A percentile compares a stretch with the other conserved stretches of the same genome.
Conservation (phyloP, 768 basidiomycete genomes). For the Russula sp. region DNA sequence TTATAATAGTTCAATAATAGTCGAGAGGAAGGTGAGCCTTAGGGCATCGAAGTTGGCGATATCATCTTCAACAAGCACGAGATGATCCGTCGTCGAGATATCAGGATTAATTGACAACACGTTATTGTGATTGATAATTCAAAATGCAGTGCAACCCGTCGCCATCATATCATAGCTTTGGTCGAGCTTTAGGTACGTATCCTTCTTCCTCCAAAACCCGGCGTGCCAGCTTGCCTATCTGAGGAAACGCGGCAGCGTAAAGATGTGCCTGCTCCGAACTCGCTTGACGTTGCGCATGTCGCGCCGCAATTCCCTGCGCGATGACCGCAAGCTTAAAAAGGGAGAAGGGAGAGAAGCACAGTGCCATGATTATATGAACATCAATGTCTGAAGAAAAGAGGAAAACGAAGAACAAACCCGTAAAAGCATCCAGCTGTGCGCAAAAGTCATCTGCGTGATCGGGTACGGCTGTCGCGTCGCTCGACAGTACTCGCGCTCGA, state of each 20-base stretch:
- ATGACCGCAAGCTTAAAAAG: conserved; percentile 66
- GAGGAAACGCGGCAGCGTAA: conserved; percentile 48
- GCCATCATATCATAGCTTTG: conserved; percentile 34
- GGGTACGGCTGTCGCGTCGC: conserved; percentile 67
- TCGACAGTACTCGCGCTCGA: conserved; percentile 81
- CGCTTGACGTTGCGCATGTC: conserved; percentile 80
- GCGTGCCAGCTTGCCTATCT: conserved; percentile 63
- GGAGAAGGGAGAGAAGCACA: no score
- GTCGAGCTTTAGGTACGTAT: conserved; percentile 30
- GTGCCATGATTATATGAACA: neutral
- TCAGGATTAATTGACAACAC: no score
- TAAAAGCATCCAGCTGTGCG: conserved; percentile 82
- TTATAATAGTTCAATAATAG: no score
- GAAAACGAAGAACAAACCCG: conserved; percentile 47
- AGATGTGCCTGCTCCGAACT: conserved; percentile 74
- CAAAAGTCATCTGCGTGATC: conserved; percentile 74
- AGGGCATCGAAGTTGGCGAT: no score
- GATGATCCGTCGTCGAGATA: no score
- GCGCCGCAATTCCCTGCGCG: conserved; percentile 85
- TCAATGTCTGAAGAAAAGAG: neutral
- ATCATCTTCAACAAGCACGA: no score
- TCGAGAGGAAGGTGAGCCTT: no score
- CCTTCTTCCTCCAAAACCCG: conserved; percentile 56
- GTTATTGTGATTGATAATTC: no score
- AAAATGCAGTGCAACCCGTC: neutral